Conservation (phyloP, 148 eudicot genomes). For the Oxyria digyna region DNA sequence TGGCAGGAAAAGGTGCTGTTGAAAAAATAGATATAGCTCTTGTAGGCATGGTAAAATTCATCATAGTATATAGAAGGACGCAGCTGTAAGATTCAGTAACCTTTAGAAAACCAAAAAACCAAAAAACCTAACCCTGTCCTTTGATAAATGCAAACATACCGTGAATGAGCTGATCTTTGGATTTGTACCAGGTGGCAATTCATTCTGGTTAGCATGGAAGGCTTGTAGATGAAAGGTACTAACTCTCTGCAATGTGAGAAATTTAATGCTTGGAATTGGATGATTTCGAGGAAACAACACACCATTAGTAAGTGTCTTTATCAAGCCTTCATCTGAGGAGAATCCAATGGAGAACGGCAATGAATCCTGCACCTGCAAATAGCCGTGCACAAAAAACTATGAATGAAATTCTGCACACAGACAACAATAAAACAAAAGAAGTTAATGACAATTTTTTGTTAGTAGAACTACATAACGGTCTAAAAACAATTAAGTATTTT, state of each 20-base stretch:
- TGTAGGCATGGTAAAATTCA: background rate
- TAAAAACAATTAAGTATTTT: background rate
- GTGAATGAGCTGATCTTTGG: slow-evolving; percentile 45
- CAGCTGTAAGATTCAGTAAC: background rate
- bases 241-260: slow-evolving; percentile 45
- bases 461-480: background rate
- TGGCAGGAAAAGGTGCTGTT: too few relatives aligned
- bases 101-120: background rate
- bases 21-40: too few relatives aligned
- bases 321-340: slow-evolving; percentile 39
- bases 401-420: background rate
- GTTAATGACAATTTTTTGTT: background rate
- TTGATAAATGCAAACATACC: slow-evolving; percentile 20
- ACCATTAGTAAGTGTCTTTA: slow-evolving; percentile 28
- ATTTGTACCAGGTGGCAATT: slow-evolving; percentile 57
- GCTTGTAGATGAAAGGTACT: slow-evolving; percentile 50
- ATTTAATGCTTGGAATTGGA: slow-evolving; percentile 71
- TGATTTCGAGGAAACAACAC: slow-evolving; percentile 59
- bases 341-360: slow-evolving; percentile 75
- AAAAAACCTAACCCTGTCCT: background rate
- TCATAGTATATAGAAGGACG: background rate
- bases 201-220: slow-evolving; percentile 45
- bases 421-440: too few relatives aligned
- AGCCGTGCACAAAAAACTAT: slow-evolving; percentile 3
- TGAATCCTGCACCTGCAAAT: slow-evolving; percentile 67